Evolutionary conservation across 352 stramenopile genomes (phyloP), one percentile per base, ranked within the genome.

Genomic region (Globisporangium rhizosaccharum): DNA sequence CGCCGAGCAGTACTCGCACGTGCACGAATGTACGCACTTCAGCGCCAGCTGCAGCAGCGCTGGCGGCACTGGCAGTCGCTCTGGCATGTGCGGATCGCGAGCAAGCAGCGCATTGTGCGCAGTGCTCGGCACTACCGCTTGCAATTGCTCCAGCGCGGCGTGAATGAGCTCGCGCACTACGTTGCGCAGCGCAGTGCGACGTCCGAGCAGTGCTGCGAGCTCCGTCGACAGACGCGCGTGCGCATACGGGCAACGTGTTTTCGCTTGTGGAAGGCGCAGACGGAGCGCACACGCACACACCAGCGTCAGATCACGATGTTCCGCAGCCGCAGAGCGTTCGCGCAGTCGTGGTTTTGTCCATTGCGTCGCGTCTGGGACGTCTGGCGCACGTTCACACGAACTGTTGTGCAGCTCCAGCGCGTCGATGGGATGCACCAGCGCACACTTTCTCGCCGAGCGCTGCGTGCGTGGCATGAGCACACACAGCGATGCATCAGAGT

Each of bases 271-370:
- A 56, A 48, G 15, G 33, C 9, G 12, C 58, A 49, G 33, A 17
- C 10, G 7, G 26, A 26, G 6, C 23, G 18, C 7, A 33, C 15
- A 8, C 42, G 18, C 17, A 11, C 15, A 5, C 10, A 39, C 2
- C 26, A 9, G 23, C 37, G 12, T 1, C 25, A 25, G 1, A 11
- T 59, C 18, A 12, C 3, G 14, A 8, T 3, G 14, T 67, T 67
- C 15, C 56, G 42, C 1, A n/a, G 12, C 15, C 41, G 62, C 25
- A 1, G n/a, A 39, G 28, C 3, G 1, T 78, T 65, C 26, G 49
- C 62, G 12, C 59, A 30, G 1, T 79, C 70, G 20, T 59, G 67
- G 45, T 79, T 57, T 14, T 75, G 76, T 46, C 62, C 65, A 15
- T 18, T 12, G 39, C 70, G 62, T 15, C 62, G 72, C 46, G 33